Evolutionary conservation across 208 protist genomes (phyloP), one percentile per base, ranked within the genome.

Genomic region (Leishmania mexicana): DNA sequence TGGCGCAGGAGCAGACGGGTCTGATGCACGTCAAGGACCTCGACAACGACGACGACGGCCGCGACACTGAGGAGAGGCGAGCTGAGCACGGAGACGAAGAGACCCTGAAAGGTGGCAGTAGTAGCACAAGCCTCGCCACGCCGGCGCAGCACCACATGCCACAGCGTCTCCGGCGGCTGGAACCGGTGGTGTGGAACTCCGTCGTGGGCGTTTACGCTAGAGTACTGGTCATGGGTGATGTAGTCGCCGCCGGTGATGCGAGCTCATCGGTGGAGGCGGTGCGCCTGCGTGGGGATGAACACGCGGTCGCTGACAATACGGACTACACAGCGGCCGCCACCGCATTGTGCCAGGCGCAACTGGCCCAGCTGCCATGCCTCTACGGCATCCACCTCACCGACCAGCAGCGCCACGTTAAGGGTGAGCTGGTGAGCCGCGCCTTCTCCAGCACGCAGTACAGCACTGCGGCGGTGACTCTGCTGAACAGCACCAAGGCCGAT

Each of bases 351-450:
- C 51, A 57, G 28, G 51, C 42, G 19, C 62, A 54, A 57, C 76
- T 83, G 51, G 42, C 78, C 70, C 38, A 24, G 62, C 68, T 84
- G 57, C 76, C 79, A 67, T 83, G 80, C 71, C 67, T 83, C 40
- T 97, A 97, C 80, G 75, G 80, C 40, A 92, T 97, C 82, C 83
- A 78, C 3, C 87, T 94, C n/a, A 92, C 88, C 6, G 92, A 97
- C 75, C 87, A 90, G 86, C 95, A 97, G 88, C 93, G 89, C n/a
- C 90, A 97, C 82, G 90, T 91, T 54, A 91, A 90, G 79, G 94
- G 94, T n/a, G 90, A 89, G 60, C 76, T 90, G 60, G 86, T 88
- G 42, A 95, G 93, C 67, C 83, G 84, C 45, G 85, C 85, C 58
- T 96, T 96, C 75, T 91, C 91, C 51, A 87, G 85, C 28, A 70